A percentile compares a stretch with the other conserved stretches of the same genome.
Evolutionary conservation across 2,329 filamentous ascomycete species (phyloP).

Genomic region (Dryadomyces quercus-mongolicae): DNA sequence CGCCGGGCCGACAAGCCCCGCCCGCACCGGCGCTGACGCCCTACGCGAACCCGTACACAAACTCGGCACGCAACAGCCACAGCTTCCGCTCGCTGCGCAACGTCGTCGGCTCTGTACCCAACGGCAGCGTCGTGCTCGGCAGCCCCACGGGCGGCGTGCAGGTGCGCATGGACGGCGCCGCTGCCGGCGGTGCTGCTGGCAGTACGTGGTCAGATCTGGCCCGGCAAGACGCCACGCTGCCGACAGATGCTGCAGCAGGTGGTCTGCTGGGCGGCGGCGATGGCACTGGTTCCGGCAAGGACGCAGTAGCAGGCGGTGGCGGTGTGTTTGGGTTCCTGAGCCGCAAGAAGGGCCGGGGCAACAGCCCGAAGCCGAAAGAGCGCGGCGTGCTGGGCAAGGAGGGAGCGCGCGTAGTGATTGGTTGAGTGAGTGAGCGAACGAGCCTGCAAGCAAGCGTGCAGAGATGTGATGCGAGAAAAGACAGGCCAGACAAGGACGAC

Average conservation of each 20-base stretch:
- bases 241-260: constrained; percentile 48
- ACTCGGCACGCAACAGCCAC: constrained; percentile 12
- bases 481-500: not conserved
- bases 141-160: constrained; percentile 77
- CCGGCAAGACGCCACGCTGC: constrained; percentile 66
- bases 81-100: constrained; percentile 5
- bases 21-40: constrained; percentile 27
- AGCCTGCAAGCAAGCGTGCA: not conserved
- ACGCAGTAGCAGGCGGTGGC: constrained; percentile 40
- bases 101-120: constrained; percentile 27
- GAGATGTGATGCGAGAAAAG: not conserved
- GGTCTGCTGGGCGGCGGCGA: constrained; percentile 34
- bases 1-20: constrained; percentile 15
- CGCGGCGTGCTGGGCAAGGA: constrained; percentile 90
- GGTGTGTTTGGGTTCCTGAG: constrained; percentile 86
- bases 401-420: constrained; percentile 73
- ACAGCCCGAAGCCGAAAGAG: constrained; percentile 90
- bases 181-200: constrained; percentile 25
- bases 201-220: constrained; percentile 88
- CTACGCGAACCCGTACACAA: constrained; percentile 34
- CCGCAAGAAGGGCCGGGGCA: constrained; percentile 77
- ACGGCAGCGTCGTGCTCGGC: constrained; percentile 55
- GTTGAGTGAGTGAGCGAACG: constrained; percentile 13
- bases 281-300: constrained; percentile 26
- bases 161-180: constrained; percentile 74